phyloP scores from a whole-genome alignment of 768 basidiomycete species.

The Mycena leptocephala region DNA sequence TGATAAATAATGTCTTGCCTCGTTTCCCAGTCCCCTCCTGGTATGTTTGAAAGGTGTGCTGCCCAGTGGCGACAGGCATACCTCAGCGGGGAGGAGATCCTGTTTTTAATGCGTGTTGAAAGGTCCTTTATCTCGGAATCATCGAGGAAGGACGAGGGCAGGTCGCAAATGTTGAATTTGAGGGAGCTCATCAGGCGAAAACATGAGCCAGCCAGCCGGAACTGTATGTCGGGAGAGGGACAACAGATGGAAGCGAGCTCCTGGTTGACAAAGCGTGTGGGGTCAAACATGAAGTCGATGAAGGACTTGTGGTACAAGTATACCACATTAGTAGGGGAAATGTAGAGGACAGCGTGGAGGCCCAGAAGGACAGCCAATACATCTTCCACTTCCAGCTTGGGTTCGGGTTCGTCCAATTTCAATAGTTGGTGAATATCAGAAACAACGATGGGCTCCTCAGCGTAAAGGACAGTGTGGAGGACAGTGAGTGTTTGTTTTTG shows the following conservation, averaged over 20 bases:
- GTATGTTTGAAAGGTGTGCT: constrained; percentile 9
- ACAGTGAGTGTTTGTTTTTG: background rate
- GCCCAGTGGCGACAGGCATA: constrained; percentile 32
- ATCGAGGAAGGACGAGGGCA: constrained; percentile 17
- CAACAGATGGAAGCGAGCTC: background rate
- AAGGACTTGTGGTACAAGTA: constrained; percentile 16
- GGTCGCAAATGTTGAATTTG: constrained; percentile 20
- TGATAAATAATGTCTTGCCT: background rate
- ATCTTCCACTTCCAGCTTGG: background rate
- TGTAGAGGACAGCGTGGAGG: constrained; percentile 10
- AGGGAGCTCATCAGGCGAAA: constrained; percentile 6
- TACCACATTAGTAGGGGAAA: background rate
- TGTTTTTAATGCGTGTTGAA: background rate
- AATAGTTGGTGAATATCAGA: background rate
- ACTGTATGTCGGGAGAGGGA: background rate
- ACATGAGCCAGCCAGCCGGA: background rate
- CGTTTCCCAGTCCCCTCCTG: background rate
- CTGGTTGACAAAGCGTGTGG: background rate
- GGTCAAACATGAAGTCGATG: background rate
- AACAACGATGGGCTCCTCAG: background rate
- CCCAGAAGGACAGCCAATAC: background rate
- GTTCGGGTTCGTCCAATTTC: too few species aligned
- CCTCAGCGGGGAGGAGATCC: background rate
- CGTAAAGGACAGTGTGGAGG: constrained; percentile 2
- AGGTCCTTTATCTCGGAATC: constrained; percentile 13